phyloP scores from a whole-genome alignment of 495 filamentous ascomycete genomes.

The Xylaria grammica region DNA sequence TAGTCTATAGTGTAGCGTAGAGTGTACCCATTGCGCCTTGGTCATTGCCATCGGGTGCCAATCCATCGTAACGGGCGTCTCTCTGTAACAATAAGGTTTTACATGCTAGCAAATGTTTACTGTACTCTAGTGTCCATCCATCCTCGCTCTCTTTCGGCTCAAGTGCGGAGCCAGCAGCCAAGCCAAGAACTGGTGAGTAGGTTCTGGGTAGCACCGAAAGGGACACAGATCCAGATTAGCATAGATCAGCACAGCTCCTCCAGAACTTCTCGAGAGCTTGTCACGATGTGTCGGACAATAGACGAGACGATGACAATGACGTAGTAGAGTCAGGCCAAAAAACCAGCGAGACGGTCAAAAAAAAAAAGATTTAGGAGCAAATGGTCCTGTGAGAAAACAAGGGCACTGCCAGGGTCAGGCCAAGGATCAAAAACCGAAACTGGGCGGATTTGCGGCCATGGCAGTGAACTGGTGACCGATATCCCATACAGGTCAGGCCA shows the following conservation, averaged over 20 bases:
- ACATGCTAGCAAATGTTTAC: not conserved
- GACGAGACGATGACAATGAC: slow-evolving; percentile 3
- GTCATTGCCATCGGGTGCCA: not conserved
- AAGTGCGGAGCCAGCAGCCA: not conserved
- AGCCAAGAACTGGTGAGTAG: too few species aligned
- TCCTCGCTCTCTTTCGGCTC: not conserved
- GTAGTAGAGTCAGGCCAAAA: not conserved
- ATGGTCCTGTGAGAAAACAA: slow-evolving; percentile 13
- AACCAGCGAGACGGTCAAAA: not conserved
- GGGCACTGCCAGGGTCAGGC: not conserved
- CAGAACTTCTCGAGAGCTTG: not conserved
- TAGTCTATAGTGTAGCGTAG: not conserved
- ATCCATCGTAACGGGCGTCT: not conserved
- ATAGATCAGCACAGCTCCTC: not conserved
- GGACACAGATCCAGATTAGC: too few species aligned
- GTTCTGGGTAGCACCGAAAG: too few species aligned
- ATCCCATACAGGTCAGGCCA: not conserved
- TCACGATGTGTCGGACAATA: not conserved
- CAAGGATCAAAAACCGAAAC: too few species aligned
- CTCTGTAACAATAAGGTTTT: not conserved
- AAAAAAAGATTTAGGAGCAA: slow-evolving; percentile 8
- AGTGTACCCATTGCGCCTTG: slow-evolving; percentile 8
- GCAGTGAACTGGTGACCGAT: not conserved
- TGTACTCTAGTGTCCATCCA: too few species aligned
- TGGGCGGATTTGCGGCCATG: slow-evolving; percentile 1